Evolutionary conservation across 2,329 filamentous ascomycete species (phyloP), one percentile per base, ranked within the genome.

Genomic region (Trematosphaeria pertusa): DNA sequence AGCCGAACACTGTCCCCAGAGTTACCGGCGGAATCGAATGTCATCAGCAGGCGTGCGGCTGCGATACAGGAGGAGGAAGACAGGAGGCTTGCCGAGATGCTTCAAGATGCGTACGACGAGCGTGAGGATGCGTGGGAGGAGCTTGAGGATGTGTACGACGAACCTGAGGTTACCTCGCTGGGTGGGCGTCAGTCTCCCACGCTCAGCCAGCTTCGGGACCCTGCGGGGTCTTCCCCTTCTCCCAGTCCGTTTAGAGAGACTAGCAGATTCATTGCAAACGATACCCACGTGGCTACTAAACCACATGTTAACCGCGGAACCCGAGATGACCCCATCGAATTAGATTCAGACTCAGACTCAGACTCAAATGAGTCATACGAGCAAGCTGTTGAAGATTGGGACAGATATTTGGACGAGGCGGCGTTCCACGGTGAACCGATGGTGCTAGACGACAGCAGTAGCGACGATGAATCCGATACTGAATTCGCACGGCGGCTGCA

Each of bases 261-360:
- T 11, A 14, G 7, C 31, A 33, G 10, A 33, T 14, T 14, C 31
- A 24, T 11, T 28, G 24, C 30, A 17, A 14, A 17, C 2, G 31
- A 15, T 17, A 32, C 8, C 11, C 12, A 17, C 28, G 24, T 20
- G n/a, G 14, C 20, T 11, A 12, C 11, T 17, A 8, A 19, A 30
- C 33, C 5, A 6, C 14, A 19, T 11, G 14, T n/a, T 30, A 6
- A 34, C n/a, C 21, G 17, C 14, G 54, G 54, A 5, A 52, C 44
- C 15, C 37, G 30, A 32, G 40, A 54, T 3, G 20, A 52, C 37
- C 50, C 49, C 3, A 52, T 58, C 36, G 20, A 43, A 5, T 11
- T 56, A 10, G 34, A 46, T 14, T 49, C 47, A 2, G 39, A 54
- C 11, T n/a, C 33, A 26, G 44, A 47, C 14, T 50, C 47, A 3